These are phyloP conservation scores for Neostapfia colusana DNA, from an alignment of 176 grass and related monocot species.

Conservation along the genomic window DNA sequence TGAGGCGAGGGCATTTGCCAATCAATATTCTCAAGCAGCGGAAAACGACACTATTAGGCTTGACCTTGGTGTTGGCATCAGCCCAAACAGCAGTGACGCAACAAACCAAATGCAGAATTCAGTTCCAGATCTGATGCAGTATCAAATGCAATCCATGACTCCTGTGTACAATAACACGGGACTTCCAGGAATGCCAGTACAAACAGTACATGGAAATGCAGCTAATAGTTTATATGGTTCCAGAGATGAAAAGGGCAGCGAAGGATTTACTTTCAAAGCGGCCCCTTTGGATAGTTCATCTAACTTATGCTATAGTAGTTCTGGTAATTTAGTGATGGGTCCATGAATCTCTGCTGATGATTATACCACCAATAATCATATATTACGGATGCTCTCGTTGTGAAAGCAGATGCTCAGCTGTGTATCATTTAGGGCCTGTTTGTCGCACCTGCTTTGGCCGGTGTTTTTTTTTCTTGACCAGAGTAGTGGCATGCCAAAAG, in stretches of 20 bases:
- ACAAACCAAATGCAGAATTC: conserved; percentile 45
- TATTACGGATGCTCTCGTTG: conserved; percentile 26
- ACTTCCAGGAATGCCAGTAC: conserved; percentile 46
- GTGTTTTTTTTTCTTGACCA: too few relatives aligned
- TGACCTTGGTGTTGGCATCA: conserved; percentile 92
- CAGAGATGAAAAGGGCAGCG: conserved; percentile 55
- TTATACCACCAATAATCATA: conserved; percentile 41
- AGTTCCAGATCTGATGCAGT: conserved; percentile 49
- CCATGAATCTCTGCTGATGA: conserved; percentile 44
- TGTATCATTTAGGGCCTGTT: conserved; percentile 11
- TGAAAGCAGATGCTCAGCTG: conserved; percentile 35
- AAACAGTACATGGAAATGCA: conserved; percentile 47
- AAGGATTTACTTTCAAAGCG: conserved; percentile 88
- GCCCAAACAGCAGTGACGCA: conserved; percentile 59
- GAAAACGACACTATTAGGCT: conserved; percentile 76
- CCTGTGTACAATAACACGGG: conserved; percentile 48
- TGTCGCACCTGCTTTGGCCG: too few relatives aligned
- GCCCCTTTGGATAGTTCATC: conserved; percentile 66
- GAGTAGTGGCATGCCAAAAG: too few relatives aligned
- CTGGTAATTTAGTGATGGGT: conserved; percentile 86
- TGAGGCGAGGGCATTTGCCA: conserved; percentile 45
- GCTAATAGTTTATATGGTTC: conserved; percentile 49
- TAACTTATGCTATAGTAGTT: conserved; percentile 78
- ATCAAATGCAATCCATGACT: conserved; percentile 62
- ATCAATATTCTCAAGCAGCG: conserved; percentile 55